Base-by-base conservation (phyloP, 2,329 filamentous ascomycete genomes). In the Penicillium sp. region DNA sequence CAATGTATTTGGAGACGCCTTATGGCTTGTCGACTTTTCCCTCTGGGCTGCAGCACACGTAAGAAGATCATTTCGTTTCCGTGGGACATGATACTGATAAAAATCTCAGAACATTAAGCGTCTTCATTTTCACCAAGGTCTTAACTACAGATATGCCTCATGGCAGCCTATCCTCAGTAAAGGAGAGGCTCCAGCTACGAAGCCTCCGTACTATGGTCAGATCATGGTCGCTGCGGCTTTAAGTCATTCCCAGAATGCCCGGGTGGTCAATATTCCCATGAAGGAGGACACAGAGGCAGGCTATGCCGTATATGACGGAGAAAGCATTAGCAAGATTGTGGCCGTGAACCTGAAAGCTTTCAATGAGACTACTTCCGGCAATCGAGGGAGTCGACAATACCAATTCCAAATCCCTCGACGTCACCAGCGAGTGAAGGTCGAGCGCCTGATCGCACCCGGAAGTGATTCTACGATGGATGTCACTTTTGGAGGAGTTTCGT, bases 81-180 rank as follows among this genome's bases (percentile, higher is more conserved):
- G 2, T 10, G 10, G n/a, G 5, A 16, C 2, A 43, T 31, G 16
- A 10, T 19, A 10, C n/a, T 45, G 19, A 29, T 14, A 31, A 14
- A 14, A 7, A 14, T 8, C 21, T 13, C 46, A 62, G 58, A 51
- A 51, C 26, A 56, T 60, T 10, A 54, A 57, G 10, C 59, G 59
- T 6, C 45, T 63, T 8, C 42, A 64, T 16, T 59, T 63, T 5
- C 58, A 64, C 36, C 58, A 62, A 52, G 62, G 60, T 13, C 39
- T 54, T 1, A 48, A 61, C 44, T 64, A 63, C 33, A 54, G 60
- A 14, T 63, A 63, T n/a, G 52, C 52, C 7, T 63, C 58, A 2
- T 63, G 60, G 60, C 56, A 64, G 18, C 56, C 62, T 4, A 55
- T 64, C 8, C 5, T 34, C 9, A 58, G 48, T 24, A 54, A 62